These are phyloP conservation scores for Talaromyces adpressus DNA, from an alignment of 495 filamentous ascomycete genomes.

Conservation along the genomic window DNA sequence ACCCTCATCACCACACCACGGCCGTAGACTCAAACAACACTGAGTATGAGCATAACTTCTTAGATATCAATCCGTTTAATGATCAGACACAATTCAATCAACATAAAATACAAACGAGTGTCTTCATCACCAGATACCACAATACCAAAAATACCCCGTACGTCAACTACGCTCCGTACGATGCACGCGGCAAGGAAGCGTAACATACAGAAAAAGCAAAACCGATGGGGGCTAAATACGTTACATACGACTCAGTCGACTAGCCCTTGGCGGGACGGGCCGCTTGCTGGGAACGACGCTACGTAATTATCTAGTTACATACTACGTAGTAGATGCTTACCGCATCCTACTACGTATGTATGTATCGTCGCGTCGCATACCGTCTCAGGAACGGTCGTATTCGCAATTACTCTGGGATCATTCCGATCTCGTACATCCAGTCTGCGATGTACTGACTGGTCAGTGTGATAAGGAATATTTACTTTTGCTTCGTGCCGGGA, in stretches of 20 bases:
- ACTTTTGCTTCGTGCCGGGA: neutral
- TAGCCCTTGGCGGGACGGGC: conserved; percentile 2
- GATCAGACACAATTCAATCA: neutral
- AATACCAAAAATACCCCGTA: neutral
- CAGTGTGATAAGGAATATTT: neutral
- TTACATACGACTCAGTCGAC: neutral
- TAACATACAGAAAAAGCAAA: conserved; percentile 1
- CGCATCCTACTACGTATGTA: neutral
- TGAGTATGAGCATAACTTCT: neutral
- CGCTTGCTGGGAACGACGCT: conserved; percentile 6
- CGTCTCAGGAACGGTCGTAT: neutral
- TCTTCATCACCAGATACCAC: neutral
- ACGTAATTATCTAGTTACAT: neutral
- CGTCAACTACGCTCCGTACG: neutral
- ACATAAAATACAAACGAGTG: neutral
- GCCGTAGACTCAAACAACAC: neutral
- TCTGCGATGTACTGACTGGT: too few relatives aligned
- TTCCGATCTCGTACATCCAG: neutral
- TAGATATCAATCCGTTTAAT: neutral
- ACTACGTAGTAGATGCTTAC: too few relatives aligned
- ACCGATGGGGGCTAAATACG: neutral
- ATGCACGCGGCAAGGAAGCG: neutral
- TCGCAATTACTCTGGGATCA: neutral
- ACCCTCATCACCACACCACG: neutral
- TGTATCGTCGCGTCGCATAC: neutral